phyloP scores from a whole-genome alignment of 208 protist species.

The Trypanosoma theileri region DNA sequence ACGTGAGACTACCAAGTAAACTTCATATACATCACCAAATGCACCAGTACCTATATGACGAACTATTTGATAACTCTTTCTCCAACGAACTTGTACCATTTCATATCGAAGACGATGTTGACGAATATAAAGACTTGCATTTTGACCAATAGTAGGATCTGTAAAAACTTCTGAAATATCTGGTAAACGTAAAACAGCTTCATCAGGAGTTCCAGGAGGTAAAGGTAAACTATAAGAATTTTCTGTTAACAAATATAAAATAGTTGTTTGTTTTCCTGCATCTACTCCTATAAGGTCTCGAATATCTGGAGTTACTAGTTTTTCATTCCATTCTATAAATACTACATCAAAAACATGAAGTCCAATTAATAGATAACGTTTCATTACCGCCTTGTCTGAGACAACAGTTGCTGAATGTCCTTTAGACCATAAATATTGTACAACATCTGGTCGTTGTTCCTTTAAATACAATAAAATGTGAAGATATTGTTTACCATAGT shows the following conservation, averaged over 20 bases:
- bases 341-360: slow-evolving; percentile 60
- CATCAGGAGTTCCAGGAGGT: slow-evolving; percentile 23
- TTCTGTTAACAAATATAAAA: slow-evolving; percentile 44
- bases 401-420: slow-evolving; percentile 67
- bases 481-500: slow-evolving; percentile 8
- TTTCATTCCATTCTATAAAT: slow-evolving; percentile 59
- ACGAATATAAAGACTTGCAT: slow-evolving; percentile 34
- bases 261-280: slow-evolving; percentile 41
- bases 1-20: slow-evolving; percentile 57
- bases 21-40: slow-evolving; percentile 82
- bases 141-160: slow-evolving; percentile 8
- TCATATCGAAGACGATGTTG: slow-evolving; percentile 46
- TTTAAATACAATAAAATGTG: slow-evolving; percentile 63
- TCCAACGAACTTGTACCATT: slow-evolving; percentile 47
- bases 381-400: slow-evolving; percentile 41
- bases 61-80: slow-evolving; percentile 60
- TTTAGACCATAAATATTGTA: slow-evolving; percentile 39
- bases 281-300: slow-evolving; percentile 35
- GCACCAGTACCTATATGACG: slow-evolving; percentile 62
- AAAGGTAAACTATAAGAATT: slow-evolving; percentile 22
- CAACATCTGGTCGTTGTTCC: slow-evolving; percentile 36
- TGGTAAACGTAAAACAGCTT: slow-evolving; percentile 29
- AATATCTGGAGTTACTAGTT: slow-evolving; percentile 49
- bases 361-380: slow-evolving; percentile 46
- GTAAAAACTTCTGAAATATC: slow-evolving; percentile 37